phyloP scores from a whole-genome alignment of 2,329 filamentous ascomycete species.

The Podosphaera xanthii region DNA sequence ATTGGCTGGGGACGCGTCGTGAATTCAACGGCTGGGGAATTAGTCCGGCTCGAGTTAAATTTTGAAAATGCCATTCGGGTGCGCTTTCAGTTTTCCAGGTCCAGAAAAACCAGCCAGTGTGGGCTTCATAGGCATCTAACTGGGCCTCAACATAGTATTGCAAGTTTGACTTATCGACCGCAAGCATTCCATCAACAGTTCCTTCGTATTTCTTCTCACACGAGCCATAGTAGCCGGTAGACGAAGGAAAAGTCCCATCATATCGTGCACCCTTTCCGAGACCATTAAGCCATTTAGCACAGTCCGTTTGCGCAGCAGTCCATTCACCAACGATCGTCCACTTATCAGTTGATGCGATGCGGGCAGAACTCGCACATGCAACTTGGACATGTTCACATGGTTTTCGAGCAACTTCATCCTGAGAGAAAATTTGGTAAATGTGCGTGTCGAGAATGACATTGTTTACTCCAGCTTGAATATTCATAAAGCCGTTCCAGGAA shows the following conservation, averaged over 20 bases:
- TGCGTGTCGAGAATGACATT: conserved; percentile 21
- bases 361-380: conserved; percentile 19
- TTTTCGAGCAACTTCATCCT: conserved; percentile 17
- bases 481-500: conserved; percentile 40
- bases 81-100: conserved; percentile 22
- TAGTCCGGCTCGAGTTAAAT: conserved; percentile 19
- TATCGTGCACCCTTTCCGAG: conserved; percentile 35
- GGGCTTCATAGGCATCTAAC: conserved; percentile 21
- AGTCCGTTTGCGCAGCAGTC: conserved; percentile 21
- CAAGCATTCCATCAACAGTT: conserved; percentile 17
- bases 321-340: conserved; percentile 22
- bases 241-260: conserved; percentile 18
- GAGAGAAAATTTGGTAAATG: conserved; percentile 22
- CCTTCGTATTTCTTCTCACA: conserved; percentile 26
- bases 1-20: conserved; percentile 12
- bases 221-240: conserved; percentile 15
- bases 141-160: conserved; percentile 22
- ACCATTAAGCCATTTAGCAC: conserved; percentile 27
- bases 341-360: conserved; percentile 15
- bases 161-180: conserved; percentile 17
- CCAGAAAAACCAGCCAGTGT: conserved; percentile 21
- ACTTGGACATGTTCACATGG: conserved; percentile 20
- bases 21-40: conserved; percentile 19
- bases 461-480: conserved; percentile 21
- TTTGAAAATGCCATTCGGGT: conserved; percentile 20